Evolutionary conservation across 768 basidiomycete species (phyloP).

Genomic region (Pleurotus salmoneostramineus): DNA sequence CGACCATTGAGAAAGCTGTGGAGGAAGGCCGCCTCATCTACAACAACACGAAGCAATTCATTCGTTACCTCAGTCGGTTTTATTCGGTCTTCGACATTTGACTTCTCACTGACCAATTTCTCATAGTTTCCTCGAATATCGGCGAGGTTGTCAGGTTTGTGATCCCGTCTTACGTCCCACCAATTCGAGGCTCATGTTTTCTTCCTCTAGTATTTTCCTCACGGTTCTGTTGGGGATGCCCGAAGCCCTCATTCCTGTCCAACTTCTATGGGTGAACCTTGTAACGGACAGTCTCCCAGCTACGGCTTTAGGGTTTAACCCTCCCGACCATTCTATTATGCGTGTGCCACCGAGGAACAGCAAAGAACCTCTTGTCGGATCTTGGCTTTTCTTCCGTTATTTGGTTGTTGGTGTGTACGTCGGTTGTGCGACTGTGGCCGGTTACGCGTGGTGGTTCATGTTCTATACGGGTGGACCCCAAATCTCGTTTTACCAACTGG

Average conservation of each 20-base stretch:
- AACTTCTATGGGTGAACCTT: slow-evolving; percentile 97
- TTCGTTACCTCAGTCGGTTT: slow-evolving; percentile 89
- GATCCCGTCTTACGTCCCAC: slow-evolving; percentile 15
- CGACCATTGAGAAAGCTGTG: slow-evolving; percentile 93
- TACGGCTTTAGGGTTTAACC: slow-evolving; percentile 97
- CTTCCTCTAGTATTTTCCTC: slow-evolving; percentile 72
- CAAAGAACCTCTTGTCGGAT: slow-evolving; percentile 85
- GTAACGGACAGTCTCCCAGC: slow-evolving; percentile 97
- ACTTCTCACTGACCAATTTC: not conserved
- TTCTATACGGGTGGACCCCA: slow-evolving; percentile 88
- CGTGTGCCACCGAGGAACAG: slow-evolving; percentile 86
- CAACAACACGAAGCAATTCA: slow-evolving; percentile 99
- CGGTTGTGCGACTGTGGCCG: slow-evolving; percentile 91
- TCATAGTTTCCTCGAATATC: slow-evolving; percentile 87
- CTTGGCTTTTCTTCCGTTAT: slow-evolving; percentile 96
- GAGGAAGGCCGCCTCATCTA: slow-evolving; percentile 98
- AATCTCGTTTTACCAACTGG: slow-evolving; percentile 90
- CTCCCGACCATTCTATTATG: slow-evolving; percentile 96
- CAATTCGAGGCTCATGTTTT: not conserved
- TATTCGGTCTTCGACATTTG: not conserved
- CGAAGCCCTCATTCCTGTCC: slow-evolving; percentile 97
- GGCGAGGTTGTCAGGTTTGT: slow-evolving; percentile 84
- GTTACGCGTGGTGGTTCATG: slow-evolving; percentile 99
- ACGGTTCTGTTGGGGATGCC: slow-evolving; percentile 98
- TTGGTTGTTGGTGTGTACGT: slow-evolving; percentile 92